Evolutionary conservation across 169 alveolate species (phyloP), one percentile per base, ranked within the genome.

Genomic region (Babesia microti): DNA sequence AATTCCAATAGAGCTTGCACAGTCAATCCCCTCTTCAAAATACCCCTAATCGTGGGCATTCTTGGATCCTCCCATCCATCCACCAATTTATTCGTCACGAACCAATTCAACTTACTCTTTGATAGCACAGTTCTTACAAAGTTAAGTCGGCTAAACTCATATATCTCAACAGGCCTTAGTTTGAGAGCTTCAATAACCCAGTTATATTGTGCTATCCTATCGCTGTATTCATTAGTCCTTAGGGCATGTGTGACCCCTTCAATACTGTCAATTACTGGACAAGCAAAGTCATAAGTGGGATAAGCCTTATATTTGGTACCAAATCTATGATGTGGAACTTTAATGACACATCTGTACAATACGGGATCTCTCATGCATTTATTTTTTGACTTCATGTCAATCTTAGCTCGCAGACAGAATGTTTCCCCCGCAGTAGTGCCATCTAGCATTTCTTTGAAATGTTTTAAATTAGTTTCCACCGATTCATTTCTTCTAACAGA

Each of bases 281-380:
- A 95, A 17, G 98, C 97, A 67, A 95, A 95, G 63, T 95, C 99
- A 73, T 95, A 95, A 14, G 98, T 91, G 6, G 99, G 99, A 60
- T 91, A 95, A 4, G 94, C 95, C 71, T 91, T 89, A 79, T 84
- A 95, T 44, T 85, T 84, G 32, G 80, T 78, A 18, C 97, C 96
- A 42, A 88, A 88, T 59, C 93, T 81, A 71, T 85, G 95, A 68
- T 92, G 98, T 4, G 93, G 95, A 17, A 73, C 81, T 34, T 72
- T 89, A 30, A 85, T 81, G 18, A 81, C 68, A 67, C 94, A 88
- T 35, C 99, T 76, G 68, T 91, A 95, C 45, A 93, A 65, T 5
- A 94, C 98, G 12, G 99, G 99, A 52, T 95, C 99, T 59, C 99
- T 87, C 89, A 94, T 76, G 59, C 97, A 91, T 58, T 92, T 93